These are phyloP conservation scores for Chrysosporium keratinophilum DNA, from an alignment of 2,329 filamentous ascomycete species.

Conservation along the genomic window DNA sequence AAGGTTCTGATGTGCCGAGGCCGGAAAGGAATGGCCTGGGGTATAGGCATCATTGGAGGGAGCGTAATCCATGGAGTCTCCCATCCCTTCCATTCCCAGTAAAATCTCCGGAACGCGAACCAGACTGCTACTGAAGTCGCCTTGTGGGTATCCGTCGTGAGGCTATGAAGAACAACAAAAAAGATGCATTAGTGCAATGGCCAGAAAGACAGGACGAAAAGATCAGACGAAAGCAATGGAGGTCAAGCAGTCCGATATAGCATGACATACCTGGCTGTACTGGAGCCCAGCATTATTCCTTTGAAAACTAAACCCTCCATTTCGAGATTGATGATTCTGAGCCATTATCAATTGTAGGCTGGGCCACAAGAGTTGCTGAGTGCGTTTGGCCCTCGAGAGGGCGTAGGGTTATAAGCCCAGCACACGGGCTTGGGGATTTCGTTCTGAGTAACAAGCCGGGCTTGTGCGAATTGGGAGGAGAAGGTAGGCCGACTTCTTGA, in stretches of 20 bases:
- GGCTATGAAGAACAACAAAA: not conserved
- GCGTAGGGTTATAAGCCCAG: too few relatives aligned
- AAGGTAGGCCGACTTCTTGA: too few relatives aligned
- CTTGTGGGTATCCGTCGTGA: not conserved
- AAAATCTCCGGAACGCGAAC: constrained; percentile 23
- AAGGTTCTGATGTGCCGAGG: not conserved
- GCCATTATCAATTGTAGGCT: not conserved
- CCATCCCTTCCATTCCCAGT: not conserved
- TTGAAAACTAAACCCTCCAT: not conserved
- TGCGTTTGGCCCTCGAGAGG: too few relatives aligned
- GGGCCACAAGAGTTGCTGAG: too few relatives aligned
- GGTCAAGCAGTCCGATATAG: not conserved
- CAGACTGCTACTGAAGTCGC: constrained; percentile 7
- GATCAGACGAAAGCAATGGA: not conserved
- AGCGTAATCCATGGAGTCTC: not conserved
- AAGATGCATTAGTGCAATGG: not conserved
- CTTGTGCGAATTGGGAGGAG: too few relatives aligned
- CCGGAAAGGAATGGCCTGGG: not conserved
- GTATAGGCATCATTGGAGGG: not conserved
- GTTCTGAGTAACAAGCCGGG: too few relatives aligned
- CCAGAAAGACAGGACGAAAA: not conserved
- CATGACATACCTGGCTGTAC: not conserved
- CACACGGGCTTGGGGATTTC: too few relatives aligned
- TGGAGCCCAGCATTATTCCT: not conserved
- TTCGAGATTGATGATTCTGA: not conserved